Evolutionary conservation across 2,329 filamentous ascomycete genomes (phyloP).

Genomic region (Sporothrix inflata): DNA sequence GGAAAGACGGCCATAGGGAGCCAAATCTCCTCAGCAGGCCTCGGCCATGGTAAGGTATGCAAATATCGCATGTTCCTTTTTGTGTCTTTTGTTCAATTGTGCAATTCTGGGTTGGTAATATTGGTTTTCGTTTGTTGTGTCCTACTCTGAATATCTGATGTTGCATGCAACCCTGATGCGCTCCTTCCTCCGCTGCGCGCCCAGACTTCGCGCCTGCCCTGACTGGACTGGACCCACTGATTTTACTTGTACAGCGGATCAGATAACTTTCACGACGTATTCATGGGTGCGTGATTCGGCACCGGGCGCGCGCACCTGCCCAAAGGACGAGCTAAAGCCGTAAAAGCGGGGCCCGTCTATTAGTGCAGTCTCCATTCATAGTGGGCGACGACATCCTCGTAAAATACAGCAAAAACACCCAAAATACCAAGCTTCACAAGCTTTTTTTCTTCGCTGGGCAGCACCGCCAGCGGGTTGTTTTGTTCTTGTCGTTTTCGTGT

Average conservation of each 20-base stretch:
- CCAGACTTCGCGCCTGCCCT: conserved; percentile 1
- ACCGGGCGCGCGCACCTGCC: conserved; percentile 4
- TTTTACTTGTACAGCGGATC: conserved; percentile 19
- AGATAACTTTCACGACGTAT: conserved; percentile 30
- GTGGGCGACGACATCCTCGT: background rate
- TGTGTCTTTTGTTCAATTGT: background rate
- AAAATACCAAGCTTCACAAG: background rate
- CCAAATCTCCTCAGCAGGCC: background rate
- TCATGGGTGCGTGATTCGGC: background rate
- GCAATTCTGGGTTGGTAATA: background rate
- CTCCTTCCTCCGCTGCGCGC: conserved; percentile 1
- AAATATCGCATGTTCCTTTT: background rate
- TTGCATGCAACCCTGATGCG: background rate
- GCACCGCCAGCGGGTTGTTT: background rate
- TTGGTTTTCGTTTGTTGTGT: too few species aligned
- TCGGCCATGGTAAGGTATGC: background rate
- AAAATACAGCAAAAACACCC: background rate
- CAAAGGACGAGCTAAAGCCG: background rate
- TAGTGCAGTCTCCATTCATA: background rate
- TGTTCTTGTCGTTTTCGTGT: background rate
- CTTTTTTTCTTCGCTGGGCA: background rate
- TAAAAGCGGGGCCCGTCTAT: background rate
- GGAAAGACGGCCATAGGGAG: background rate
- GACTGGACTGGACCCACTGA: too few species aligned
- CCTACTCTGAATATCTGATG: background rate